Evolutionary conservation across 495 filamentous ascomycete genomes (phyloP), one percentile per base, ranked within the genome.

Genomic region (Trichoderma gamsii): DNA sequence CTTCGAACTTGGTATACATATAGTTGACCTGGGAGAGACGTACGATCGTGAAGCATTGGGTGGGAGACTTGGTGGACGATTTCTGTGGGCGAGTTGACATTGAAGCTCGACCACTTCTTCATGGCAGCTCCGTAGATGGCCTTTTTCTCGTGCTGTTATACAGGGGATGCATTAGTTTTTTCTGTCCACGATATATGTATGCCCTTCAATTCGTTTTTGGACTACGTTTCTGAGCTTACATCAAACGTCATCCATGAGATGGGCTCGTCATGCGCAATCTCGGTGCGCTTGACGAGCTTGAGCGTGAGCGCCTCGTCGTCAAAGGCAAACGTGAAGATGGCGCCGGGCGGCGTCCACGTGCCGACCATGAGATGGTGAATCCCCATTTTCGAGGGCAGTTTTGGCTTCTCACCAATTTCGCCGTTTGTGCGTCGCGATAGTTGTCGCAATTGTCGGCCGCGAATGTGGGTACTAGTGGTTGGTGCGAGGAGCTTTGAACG

Each of bases 161-260:
- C n/a, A 68, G 73, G 79, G 38, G 9, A 27, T 44, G 35, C 63
- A 41, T 35, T n/a, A 52, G 49, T 52, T 1, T 23, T 21, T 1
- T 23, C 6, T 4, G 6, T 25, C 49, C 59, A 66, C 2, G 52
- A 16, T 27, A 38, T 56, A 66, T 16, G 44, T 11, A 56, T n/a
- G n/a, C n/a, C 29, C 4, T 29, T 29, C 29, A 1, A 29, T 1
- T 29, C 29, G n/a, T 29, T 29, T 29, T 29, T 1, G 29, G 4
- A 4, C 29, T 29, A 4, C 29, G 29, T 4, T 29, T 29, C 29
- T 29, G 29, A 1, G 76, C 85, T 76, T 80, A 90, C 89, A 73
- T 91, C 89, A 72, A 93, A 92, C 51, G 89, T 89, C 88, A 95
- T 92, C 91, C 91, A 95, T 71, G 90, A 93, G 73, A 95, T 93